These are phyloP conservation scores for Candida pseudofarinosa DNA, from an alignment of 805 yeast species.

Conservation along the genomic window DNA sequence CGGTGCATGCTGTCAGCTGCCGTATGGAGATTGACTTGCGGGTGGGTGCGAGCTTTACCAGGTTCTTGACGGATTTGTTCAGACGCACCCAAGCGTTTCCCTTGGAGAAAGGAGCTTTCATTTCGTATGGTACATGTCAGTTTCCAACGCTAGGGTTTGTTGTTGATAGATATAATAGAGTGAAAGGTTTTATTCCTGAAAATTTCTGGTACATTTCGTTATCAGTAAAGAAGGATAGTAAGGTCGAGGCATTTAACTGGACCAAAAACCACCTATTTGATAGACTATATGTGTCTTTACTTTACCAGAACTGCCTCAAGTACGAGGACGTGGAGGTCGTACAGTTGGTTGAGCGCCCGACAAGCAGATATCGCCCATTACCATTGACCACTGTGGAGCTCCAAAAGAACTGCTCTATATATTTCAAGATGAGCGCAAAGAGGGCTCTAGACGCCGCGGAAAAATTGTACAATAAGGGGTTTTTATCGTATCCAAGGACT, in stretches of 20 bases:
- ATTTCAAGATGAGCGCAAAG: conserved; percentile 76
- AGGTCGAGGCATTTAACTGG: conserved; percentile 60
- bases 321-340: conserved; percentile 48
- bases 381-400: conserved; percentile 93
- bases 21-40: conserved; percentile 85
- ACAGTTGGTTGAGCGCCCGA: conserved; percentile 54
- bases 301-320: conserved; percentile 66
- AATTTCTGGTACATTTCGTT: conserved; percentile 73
- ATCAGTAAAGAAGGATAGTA: conserved; percentile 40
- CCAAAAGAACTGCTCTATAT: conserved; percentile 79
- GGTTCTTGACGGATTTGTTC: conserved; percentile 63
- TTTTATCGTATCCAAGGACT: conserved; percentile 92
- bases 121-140: conserved; percentile 92
- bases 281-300: conserved; percentile 53
- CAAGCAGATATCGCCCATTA: conserved; percentile 74
- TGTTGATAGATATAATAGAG: conserved; percentile 82
- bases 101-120: conserved; percentile 23
- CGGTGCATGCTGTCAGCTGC: conserved; percentile 81
- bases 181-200: conserved; percentile 68
- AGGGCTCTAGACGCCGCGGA: conserved; percentile 76
- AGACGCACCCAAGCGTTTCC: conserved; percentile 26
- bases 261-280: conserved; percentile 69
- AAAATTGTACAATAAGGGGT: conserved; percentile 78
- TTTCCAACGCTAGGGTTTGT: conserved; percentile 96
- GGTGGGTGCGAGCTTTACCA: conserved; percentile 84